Base-by-base conservation (phyloP, 352 stramenopile genomes). In the Phytopythium chamaehyphon region DNA sequence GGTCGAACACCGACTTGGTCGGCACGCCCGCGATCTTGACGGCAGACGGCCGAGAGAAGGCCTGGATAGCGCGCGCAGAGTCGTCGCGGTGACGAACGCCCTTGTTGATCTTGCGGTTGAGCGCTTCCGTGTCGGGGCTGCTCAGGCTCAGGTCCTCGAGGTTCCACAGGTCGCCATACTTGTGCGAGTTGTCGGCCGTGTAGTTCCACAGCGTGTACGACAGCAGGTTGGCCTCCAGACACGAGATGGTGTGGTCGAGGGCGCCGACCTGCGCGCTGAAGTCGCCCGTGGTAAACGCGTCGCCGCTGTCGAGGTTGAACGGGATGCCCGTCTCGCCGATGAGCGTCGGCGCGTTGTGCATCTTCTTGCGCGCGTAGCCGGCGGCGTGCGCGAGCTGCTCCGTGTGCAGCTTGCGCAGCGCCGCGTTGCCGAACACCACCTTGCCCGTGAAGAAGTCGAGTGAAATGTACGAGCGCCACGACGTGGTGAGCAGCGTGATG, bases 161-260 rank as follows among this genome's bases (percentile, higher is more conserved):
- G 70, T 96, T 96, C 86, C 86, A 96, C 44, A 79, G 57, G 40
- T 96, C 86, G 21, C 86, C 85, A 33, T 74, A 89, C 15, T 66
- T 50, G 64, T 95, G 84, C 51, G 51, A 74, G 54, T 96, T 95
- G 42, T 82, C 65, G 8, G 84, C 73, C 28, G 83, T 76, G 71
- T 97, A 97, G 50, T 82, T 94, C 90, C 88, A 97, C 16, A 97
- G 58, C 37, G 86, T 96, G 60, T 91, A 97, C 43, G 69, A 86
- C 36, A 90, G 54, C 56, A 90, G 46, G 44, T 68, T 81, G 24
- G 61, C 64, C 47, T 93, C 83, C 2, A 93, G 55, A 35, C 65
- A 78, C 28, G 66, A 66, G 42, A 92, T 66, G 1, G 79, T 90
- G 55, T 82, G 66, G 69, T 92, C 75, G 44, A 92, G 40, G n/a